A percentile compares a stretch with the other conserved stretches of the same genome.
Evolutionary conservation across 148 eudicot species (phyloP).

Genomic region (Nepenthes gracilis): DNA sequence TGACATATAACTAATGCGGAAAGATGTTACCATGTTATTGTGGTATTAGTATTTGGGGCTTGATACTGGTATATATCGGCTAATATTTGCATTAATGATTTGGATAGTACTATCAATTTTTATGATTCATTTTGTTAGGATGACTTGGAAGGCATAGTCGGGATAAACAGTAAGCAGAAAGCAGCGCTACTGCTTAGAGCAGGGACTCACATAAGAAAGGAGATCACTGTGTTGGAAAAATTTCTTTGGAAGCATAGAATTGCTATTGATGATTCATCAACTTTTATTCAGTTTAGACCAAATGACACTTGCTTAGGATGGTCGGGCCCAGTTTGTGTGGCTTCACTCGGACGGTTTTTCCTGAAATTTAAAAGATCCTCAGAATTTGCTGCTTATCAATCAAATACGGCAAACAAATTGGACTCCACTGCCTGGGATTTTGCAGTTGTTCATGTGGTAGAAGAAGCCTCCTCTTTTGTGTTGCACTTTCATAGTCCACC

Average conservation of each 20-base stretch:
- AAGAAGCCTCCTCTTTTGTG: slow-evolving; percentile 74
- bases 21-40: no score
- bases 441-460: slow-evolving; percentile 75
- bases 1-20: no score
- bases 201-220: slow-evolving; percentile 30
- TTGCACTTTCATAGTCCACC: slow-evolving; percentile 65
- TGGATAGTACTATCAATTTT: not conserved
- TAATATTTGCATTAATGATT: no score
- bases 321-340: slow-evolving; percentile 98
- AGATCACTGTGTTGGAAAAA: slow-evolving; percentile 46
- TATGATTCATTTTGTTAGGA: slow-evolving; percentile 28
- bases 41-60: no score
- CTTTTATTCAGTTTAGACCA: slow-evolving; percentile 60
- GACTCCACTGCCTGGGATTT: slow-evolving; percentile 30
- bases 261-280: slow-evolving; percentile 44
- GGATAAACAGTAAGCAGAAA: slow-evolving; percentile 62
- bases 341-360: slow-evolving; percentile 87
- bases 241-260: slow-evolving; percentile 67
- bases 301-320: slow-evolving; percentile 45
- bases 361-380: slow-evolving; percentile 54
- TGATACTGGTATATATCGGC: no score
- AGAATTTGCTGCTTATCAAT: slow-evolving; percentile 23
- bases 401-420: slow-evolving; percentile 14
- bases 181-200: slow-evolving; percentile 39
- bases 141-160: slow-evolving; percentile 43